phyloP scores from a whole-genome alignment of 2,329 filamentous ascomycete genomes.

The Cytospora paraplurivora region DNA sequence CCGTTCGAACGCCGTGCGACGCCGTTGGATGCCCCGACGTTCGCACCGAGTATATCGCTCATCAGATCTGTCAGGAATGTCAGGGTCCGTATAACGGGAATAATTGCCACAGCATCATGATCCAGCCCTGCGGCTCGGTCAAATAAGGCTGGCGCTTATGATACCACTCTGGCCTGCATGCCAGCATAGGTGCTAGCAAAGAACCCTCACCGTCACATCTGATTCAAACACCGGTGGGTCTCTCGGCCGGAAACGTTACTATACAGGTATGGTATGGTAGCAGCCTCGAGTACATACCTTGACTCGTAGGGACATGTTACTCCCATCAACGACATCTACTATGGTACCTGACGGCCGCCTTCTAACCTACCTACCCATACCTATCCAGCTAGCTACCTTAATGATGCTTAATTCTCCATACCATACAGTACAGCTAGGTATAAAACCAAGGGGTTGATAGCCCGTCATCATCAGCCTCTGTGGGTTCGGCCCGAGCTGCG shows the following conservation, averaged over 20 bases:
- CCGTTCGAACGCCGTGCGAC: conserved; percentile 8
- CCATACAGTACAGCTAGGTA: neutral
- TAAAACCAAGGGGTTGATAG: too few species aligned
- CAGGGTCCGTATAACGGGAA: neutral
- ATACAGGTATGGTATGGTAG: neutral
- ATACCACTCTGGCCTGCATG: neutral
- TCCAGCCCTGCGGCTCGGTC: neutral
- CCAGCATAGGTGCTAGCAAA: neutral
- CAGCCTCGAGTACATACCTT: neutral
- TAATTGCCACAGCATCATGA: neutral
- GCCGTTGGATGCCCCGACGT: conserved; percentile 10
- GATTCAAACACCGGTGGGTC: too few species aligned
- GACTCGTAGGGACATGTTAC: neutral
- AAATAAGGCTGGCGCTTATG: neutral
- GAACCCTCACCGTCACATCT: neutral
- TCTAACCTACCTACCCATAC: neutral
- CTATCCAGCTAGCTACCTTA: neutral
- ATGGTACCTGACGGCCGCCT: neutral
- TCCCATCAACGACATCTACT: neutral
- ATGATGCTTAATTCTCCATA: neutral
- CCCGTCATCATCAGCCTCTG: too few species aligned
- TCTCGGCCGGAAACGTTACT: conserved; percentile 1
- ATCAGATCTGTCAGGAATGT: neutral
- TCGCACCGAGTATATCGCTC: conserved; percentile 21
- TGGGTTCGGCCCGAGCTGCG: too few species aligned